These are phyloP conservation scores for Acrodontium crateriforme DNA, from an alignment of 2,329 filamentous ascomycete genomes.

Conservation along the genomic window DNA sequence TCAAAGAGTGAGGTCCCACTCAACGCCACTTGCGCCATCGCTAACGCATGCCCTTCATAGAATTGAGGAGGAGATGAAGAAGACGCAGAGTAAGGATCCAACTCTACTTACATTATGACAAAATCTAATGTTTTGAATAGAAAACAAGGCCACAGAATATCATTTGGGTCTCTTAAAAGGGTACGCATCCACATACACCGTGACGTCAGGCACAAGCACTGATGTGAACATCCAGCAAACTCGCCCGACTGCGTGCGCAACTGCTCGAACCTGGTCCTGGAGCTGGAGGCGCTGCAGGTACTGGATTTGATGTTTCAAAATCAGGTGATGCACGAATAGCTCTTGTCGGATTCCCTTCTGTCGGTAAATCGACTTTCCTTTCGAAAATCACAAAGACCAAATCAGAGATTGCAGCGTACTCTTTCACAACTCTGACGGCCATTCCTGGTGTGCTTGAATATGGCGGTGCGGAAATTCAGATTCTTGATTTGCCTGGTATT, in stretches of 20 bases:
- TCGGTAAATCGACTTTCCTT: constrained; percentile 97
- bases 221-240: no score
- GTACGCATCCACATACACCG: no score
- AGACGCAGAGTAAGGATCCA: constrained; percentile 79
- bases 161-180: constrained; percentile 96
- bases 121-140: constrained; percentile 39
- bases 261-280: constrained; percentile 80
- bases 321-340: constrained; percentile 93
- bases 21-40: no score
- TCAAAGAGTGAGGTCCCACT: constrained; percentile 68
- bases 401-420: constrained; percentile 88
- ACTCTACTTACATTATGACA: not conserved
- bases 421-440: constrained; percentile 93
- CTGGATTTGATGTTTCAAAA: constrained; percentile 83
- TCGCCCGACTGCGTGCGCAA: constrained; percentile 85
- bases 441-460: constrained; percentile 97
- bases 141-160: constrained; percentile 99
- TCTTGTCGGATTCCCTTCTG: constrained; percentile 94
- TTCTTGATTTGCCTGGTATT: constrained; percentile 93
- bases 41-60: no score
- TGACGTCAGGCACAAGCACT: no score
- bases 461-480: constrained; percentile 93
- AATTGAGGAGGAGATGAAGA: constrained; percentile 99
- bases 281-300: constrained; percentile 60
- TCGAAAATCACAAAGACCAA: constrained; percentile 98